Conservation (phyloP, 1,139 yeast genomes). For the Debaryomycetaceae sp. region DNA sequence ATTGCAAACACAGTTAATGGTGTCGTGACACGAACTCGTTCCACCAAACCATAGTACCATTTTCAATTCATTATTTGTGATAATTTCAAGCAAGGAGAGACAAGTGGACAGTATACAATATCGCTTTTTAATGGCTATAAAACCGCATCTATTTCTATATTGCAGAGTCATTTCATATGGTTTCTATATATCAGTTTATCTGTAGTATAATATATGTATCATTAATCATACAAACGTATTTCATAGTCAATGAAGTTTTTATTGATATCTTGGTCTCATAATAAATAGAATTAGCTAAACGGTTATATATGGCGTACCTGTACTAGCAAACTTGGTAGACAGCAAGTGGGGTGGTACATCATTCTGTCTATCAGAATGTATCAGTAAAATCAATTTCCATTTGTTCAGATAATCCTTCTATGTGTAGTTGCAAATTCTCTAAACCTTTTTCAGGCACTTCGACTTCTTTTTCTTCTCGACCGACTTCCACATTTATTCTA, state of each 20-base stretch:
- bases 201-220: background rate
- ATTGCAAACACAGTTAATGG: constrained; percentile 6
- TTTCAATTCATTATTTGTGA: background rate
- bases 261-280: too few species aligned
- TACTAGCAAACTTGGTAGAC: too few species aligned
- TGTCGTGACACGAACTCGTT: background rate
- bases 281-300: too few species aligned
- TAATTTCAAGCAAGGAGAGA: background rate
- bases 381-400: background rate
- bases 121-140: background rate
- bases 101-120: background rate
- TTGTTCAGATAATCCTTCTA: background rate
- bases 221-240: background rate
- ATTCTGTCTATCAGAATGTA: too few species aligned
- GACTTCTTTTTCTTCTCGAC: background rate
- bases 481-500: background rate
- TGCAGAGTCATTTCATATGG: background rate
- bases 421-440: too few species aligned
- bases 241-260: too few species aligned
- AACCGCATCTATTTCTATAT: background rate
- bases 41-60: background rate
- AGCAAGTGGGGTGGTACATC: too few species aligned
- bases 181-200: background rate
- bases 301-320: too few species aligned
- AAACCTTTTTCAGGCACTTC: too few species aligned